A percentile compares a stretch with the other conserved stretches of the same genome.
Evolutionary conservation across 1,139 yeast genomes (phyloP).

Genomic region (Yamadazyma blattariae): DNA sequence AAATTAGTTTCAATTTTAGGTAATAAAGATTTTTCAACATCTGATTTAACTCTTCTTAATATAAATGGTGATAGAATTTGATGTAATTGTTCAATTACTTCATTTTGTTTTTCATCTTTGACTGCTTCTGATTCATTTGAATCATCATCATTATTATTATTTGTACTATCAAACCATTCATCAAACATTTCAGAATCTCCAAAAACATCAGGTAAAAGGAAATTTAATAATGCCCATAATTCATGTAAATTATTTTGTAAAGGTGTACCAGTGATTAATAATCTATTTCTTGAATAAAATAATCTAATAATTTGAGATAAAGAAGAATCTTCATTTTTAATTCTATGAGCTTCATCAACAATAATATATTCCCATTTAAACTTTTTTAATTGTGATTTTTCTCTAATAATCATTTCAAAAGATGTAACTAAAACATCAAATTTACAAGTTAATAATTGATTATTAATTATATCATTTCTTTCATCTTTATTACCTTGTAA

Average conservation of each 20-base stretch:
- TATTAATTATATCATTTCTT: conserved; percentile 59
- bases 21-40: conserved; percentile 84
- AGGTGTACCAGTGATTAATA: conserved; percentile 94
- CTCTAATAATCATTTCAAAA: conserved; percentile 89
- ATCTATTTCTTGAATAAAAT: conserved; percentile 79
- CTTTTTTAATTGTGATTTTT: conserved; percentile 75
- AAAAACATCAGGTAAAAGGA: conserved; percentile 89
- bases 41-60: conserved; percentile 84
- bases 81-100: conserved; percentile 80
- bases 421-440: conserved; percentile 91
- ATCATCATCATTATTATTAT: conserved; percentile 20
- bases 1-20: conserved; percentile 90
- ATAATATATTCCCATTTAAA: conserved; percentile 91
- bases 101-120: conserved; percentile 59
- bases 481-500: conserved; percentile 85
- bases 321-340: conserved; percentile 89
- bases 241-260: conserved; percentile 93
- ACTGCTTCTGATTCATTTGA: conserved; percentile 35
- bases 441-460: conserved; percentile 62
- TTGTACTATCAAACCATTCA: conserved; percentile 68
- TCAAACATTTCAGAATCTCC: conserved; percentile 88
- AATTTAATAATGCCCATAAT: conserved; percentile 90
- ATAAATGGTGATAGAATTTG: conserved; percentile 84
- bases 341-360: conserved; percentile 96
- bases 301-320: conserved; percentile 86